Conservation (phyloP, 257 asterid genomes). For the Solanum chiquidenum region DNA sequence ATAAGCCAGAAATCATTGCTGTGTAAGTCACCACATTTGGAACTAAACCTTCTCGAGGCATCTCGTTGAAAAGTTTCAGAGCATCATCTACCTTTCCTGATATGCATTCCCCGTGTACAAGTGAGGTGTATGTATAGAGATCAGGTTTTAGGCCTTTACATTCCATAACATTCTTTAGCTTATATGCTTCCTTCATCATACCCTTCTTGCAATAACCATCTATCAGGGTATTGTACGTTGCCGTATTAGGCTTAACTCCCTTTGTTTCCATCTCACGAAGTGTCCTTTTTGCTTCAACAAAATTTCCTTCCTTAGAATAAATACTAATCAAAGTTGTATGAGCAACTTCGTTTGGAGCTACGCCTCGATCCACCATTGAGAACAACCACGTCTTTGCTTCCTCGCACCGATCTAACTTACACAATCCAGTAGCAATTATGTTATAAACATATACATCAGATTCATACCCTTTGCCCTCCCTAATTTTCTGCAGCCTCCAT, state of each 20-base stretch:
- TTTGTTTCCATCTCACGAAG: slow-evolving; percentile 15
- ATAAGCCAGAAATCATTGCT: slow-evolving; percentile 54
- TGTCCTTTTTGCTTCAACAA: slow-evolving; percentile 21
- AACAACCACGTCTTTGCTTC: slow-evolving; percentile 57
- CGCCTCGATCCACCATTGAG: slow-evolving; percentile 55
- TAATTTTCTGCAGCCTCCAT: slow-evolving; percentile 33
- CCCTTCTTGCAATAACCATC: slow-evolving; percentile 28
- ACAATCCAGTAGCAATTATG: slow-evolving; percentile 55
- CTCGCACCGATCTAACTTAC: slow-evolving; percentile 42
- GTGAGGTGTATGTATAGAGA: slow-evolving; percentile 63
- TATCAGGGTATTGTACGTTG: slow-evolving; percentile 22
- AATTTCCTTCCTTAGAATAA: slow-evolving; percentile 19
- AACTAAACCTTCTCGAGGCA: slow-evolving; percentile 31
- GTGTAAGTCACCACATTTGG: slow-evolving; percentile 53
- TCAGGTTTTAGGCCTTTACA: slow-evolving; percentile 45
- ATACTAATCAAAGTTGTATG: slow-evolving; percentile 20
- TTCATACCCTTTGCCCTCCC: slow-evolving; percentile 69
- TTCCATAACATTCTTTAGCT: slow-evolving; percentile 45
- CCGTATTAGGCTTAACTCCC: slow-evolving; percentile 19
- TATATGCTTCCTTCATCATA: slow-evolving; percentile 19
- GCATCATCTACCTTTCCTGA: slow-evolving; percentile 56
- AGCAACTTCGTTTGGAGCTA: slow-evolving; percentile 32
- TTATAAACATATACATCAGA: slow-evolving; percentile 53
- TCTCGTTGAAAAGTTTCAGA: slow-evolving; percentile 53
- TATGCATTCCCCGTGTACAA: slow-evolving; percentile 66